Base-by-base conservation (phyloP, 805 yeast genomes). In the Kodamaea hsintzibuensis region DNA sequence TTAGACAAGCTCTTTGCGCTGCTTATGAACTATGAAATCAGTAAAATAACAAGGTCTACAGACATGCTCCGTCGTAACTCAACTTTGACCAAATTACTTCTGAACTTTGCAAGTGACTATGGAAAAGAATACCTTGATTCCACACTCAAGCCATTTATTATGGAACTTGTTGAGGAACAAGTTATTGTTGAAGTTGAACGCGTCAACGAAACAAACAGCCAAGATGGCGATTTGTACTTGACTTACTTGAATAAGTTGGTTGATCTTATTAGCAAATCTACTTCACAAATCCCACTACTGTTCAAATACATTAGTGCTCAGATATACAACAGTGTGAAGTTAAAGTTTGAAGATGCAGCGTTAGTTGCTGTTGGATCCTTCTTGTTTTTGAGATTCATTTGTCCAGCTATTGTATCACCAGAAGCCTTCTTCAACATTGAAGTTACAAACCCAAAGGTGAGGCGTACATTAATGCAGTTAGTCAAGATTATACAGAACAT, bases 371-470 rank as follows among this genome's bases (percentile, higher is more conserved):
- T 91, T 25, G 96, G 97, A 0, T 91, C 96, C 0, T 93, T 89
- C 65, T 75, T 93, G 52, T 92, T 93, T 63, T 74, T 93, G 60
- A 73, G 96, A 53, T 83, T 87, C 57, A 79, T 88, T 56, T 88
- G 96, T 65, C 98, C 98, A 10, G 96, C 96, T 0, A 85, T 92
- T 60, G 92, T 92, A 12, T 84, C 91, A 35, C 98, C 98, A 0
- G 96, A 89, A 54, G 77, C 86, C 6, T 78, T 69, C 53, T 71
- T 76, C 48, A 70, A 66, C 44, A 61, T 72, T 27, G 59, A 66
- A 2, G 59, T 64, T 5, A 59, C 61, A 9, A 62, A 64, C 51
- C 65, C 69, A 2, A 72, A 68, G 46, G 78, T 64, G 62, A 81
- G 91, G 57, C 79, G 96, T 58, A 82, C 90, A 0, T 78, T 89